These are phyloP conservation scores for Talaromyces sp. DNA, from an alignment of 2,329 filamentous ascomycete species.

Conservation along the genomic window DNA sequence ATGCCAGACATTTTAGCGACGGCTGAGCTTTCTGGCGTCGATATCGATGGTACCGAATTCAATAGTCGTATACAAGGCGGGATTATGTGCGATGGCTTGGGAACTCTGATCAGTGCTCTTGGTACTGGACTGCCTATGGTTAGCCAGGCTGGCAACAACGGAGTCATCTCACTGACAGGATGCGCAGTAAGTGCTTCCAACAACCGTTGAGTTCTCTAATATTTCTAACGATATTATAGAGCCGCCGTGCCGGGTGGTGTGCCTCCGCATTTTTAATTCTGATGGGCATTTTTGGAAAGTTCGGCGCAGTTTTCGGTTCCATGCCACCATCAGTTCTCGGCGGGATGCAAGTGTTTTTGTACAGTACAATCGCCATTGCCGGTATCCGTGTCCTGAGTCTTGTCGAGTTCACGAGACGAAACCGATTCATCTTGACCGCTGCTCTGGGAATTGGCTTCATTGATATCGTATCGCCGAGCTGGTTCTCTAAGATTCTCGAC, in stretches of 20 bases:
- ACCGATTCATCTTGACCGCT: conserved; percentile 75
- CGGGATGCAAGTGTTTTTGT: conserved; percentile 76
- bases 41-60: conserved; percentile 13
- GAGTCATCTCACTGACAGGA: conserved; percentile 73
- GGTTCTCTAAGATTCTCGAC: conserved; percentile 67
- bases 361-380: conserved; percentile 68
- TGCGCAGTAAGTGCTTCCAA: conserved; percentile 50
- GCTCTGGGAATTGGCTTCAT: conserved; percentile 68
- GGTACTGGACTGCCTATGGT: conserved; percentile 77
- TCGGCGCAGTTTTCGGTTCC: conserved; percentile 70
- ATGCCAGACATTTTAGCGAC: conserved; percentile 49
- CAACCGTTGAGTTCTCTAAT: too few relatives aligned
- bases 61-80: conserved; percentile 14
- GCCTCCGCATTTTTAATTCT: conserved; percentile 71
- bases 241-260: conserved; percentile 72
- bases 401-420: conserved; percentile 70
- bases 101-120: conserved; percentile 68
- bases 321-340: conserved; percentile 65
- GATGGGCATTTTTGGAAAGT: conserved; percentile 79
- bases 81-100: conserved; percentile 65
- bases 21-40: conserved; percentile 11
- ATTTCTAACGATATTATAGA: conserved; percentile 34
- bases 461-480: conserved; percentile 61
- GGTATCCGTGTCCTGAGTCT: conserved; percentile 71
- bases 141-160: conserved; percentile 79